Base-by-base conservation (phyloP, 306 rosid genomes). In the Gleditsia sinensis region DNA sequence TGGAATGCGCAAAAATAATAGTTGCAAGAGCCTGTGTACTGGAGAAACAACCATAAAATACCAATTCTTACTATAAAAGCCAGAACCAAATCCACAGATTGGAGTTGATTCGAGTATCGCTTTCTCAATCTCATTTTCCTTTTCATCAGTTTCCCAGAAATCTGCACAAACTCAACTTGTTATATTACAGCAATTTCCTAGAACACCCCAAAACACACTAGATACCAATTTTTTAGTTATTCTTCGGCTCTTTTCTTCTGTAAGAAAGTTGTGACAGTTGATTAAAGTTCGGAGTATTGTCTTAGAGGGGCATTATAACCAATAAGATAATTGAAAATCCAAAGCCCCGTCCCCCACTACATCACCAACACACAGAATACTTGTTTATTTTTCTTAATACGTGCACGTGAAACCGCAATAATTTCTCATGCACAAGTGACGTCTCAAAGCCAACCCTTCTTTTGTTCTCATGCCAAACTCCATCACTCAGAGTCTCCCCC, bases 341-440 rank as follows among this genome's bases (percentile, higher is more conserved):
- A n/a, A n/a, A n/a, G n/a, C n/a, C n/a, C n/a, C n/a, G n/a, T n/a
- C n/a, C n/a, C n/a, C n/a, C n/a, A n/a, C n/a, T n/a, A n/a, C n/a
- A n/a, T n/a, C 74, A 78, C 75, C 75, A 82, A 71, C 77, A 82
- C 68, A 62, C 70, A 82, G 25, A 67, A 73, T 37, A 69, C 78
- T 74, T 53, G 33, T 56, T 74, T 48, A 72, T 45, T 78, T 69
- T 83, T 78, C 72, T 83, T 50, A 75, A 71, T 48, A 64, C 24
- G 19, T 75, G 83, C 86, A 78, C 81, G 86, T 83, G 87, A 83
- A 89, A 71, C 93, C 78, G 89, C 96, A 94, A 89, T 91, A 91
- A 89, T 88, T 86, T 79, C 83, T 84, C 93, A 93, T 91, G 93
- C 97, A 88, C 78, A 56, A 71, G 90, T 88, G 87, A 91, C 96